Evolutionary conservation across 2,329 filamentous ascomycete species (phyloP).

Genomic region (Xylariaceae sp.): DNA sequence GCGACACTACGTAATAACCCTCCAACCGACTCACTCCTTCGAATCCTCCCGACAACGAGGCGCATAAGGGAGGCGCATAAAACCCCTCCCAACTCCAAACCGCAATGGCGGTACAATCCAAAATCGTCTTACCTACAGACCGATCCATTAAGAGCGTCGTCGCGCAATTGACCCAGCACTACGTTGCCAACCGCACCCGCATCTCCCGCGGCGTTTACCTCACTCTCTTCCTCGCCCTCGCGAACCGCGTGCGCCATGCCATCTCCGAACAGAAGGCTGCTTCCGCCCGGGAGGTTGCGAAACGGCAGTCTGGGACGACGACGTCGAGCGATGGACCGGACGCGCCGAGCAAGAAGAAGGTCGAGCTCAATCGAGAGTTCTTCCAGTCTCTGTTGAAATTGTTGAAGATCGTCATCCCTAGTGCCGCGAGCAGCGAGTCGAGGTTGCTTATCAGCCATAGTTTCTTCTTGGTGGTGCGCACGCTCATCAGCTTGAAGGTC

Average conservation of each 20-base stretch:
- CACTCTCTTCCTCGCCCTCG: slow-evolving; percentile 72
- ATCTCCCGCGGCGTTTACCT: slow-evolving; percentile 84
- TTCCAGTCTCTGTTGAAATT: slow-evolving; percentile 71
- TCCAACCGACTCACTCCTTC: neutral
- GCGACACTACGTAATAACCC: no score
- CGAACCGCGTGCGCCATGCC: slow-evolving; percentile 85
- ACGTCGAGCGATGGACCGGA: slow-evolving; percentile 39
- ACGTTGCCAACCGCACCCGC: slow-evolving; percentile 73
- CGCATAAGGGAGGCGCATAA: slow-evolving; percentile 16
- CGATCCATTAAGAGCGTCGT: slow-evolving; percentile 63
- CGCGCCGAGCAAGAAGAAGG: slow-evolving; percentile 54
- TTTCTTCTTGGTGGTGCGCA: slow-evolving; percentile 85
- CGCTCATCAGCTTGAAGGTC: slow-evolving; percentile 90
- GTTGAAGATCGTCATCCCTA: slow-evolving; percentile 82
- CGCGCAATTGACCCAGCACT: slow-evolving; percentile 64
- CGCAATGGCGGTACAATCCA: slow-evolving; percentile 72
- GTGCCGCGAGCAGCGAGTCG: slow-evolving; percentile 84
- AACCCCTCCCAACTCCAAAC: no score
- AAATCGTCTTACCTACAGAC: slow-evolving; percentile 60
- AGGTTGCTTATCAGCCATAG: slow-evolving; percentile 84
- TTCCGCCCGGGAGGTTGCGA: slow-evolving; percentile 62
- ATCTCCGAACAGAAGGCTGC: slow-evolving; percentile 91
- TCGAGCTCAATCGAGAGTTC: slow-evolving; percentile 86
- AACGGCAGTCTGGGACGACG: slow-evolving; percentile 49
- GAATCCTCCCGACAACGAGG: slow-evolving; percentile 5